Evolutionary conservation across 2,329 filamentous ascomycete species (phyloP), one percentile per base, ranked within the genome.

Genomic region (Madurella fahalii): DNA sequence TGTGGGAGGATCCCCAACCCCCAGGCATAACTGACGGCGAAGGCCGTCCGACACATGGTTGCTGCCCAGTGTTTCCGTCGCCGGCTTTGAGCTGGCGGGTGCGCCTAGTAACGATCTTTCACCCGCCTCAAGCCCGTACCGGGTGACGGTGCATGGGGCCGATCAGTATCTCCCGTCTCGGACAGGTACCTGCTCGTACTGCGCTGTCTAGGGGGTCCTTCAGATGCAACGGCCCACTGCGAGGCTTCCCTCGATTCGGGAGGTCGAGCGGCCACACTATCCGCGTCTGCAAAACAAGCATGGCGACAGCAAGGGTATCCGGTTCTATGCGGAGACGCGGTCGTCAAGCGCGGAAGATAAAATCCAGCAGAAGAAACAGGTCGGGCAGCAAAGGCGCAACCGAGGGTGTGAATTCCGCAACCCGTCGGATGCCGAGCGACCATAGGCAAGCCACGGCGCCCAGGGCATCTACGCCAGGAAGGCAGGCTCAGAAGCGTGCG

Each of bases 351-450:
- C 50, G 51, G 53, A 50, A 37, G 13, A 37, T 40, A 50, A 46
- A 52, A 44, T 41, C 37, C 20, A 43, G 34, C 20, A 52, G 17
- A 42, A 45, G 13, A 16, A 51, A 15, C 41, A 47, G 47, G 51
- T 62, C 56, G 56, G 60, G 60, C 58, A 62, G 52, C 58, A 56
- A 62, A 48, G 46, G 18, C 32, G 34, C 49, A 57, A 37, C 50
- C 52, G 45, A 59, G 43, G 39, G 45, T 34, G 34, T 39, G 40
- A 47, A 41, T 18, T 40, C 25, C 39, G 37, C 48, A 47, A 16
- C 52, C 46, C 47, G 45, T 55, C 57, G 53, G 53, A 54, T 46
- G 46, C 20, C 30, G 50, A 20, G 52, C 20, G 8, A 42, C 31
- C 40, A 48, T 25, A 25, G 32, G 37, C 17, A 52, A 53, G 39